Base-by-base conservation (phyloP, 345 rosid species). In the Luvunga scandens region DNA sequence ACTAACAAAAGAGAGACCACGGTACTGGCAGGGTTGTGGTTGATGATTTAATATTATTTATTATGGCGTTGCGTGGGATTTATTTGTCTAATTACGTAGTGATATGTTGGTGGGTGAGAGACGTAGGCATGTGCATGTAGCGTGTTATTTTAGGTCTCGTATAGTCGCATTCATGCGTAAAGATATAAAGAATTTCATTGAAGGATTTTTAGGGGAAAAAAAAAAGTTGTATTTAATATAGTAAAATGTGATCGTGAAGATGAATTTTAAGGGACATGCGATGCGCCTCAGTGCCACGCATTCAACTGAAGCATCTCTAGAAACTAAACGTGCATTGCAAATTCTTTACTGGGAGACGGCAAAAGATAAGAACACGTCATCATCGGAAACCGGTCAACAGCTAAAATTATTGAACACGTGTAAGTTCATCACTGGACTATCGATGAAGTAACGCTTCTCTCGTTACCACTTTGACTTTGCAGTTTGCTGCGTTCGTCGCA, bases 371-470 rank as follows among this genome's bases (percentile, higher is more conserved):
- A 10, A 12, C 61, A 30, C 45, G 71, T 42, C 36, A 16, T 27
- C n/a, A 25, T 69, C 30, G 13, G 4, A 33, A 72, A 56, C 5
- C 39, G 50, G 3, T 21, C 1, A 16, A 7, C 25, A 6, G 67
- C n/a, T 8, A 38, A 18, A 62, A 63, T 48, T 31, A 33, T 6
- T 5, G 27, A 27, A 45, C 42, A 68, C 72, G 78, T 79, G 83
- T 12, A 62, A 56, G 34, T 70, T 30, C 13, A 50, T 28, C 24
- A 10, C 22, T 59, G 75, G 81, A 5, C 6, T 24, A 13, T 71
- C 25, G 39, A 79, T 73, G 28, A 50, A 56, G 50, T 38, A 77
- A 12, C 65, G 39, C 27, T 27, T 73, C n/a, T n/a, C 55, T 33
- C 30, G 7, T 18, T 16, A 16, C 5, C n/a, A 18, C 68, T 64